Base-by-base conservation (phyloP, 116 monocot genomes). In the Papilionanthe hybrid region DNA sequence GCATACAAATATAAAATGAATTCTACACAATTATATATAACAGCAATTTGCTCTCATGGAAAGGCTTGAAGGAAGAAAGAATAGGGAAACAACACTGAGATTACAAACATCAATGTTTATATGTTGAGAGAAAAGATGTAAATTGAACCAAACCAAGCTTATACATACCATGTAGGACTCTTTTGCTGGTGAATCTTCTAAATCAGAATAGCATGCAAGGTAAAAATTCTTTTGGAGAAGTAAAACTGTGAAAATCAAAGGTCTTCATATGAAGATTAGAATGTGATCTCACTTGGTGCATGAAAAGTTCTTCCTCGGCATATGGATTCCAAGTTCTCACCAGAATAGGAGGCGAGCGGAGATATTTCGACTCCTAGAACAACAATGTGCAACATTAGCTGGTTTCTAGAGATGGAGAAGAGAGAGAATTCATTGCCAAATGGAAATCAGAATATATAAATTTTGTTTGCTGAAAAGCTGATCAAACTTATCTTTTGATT, bases 291-390 rank as follows among this genome's bases (percentile, higher is more conserved):
- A 37, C 96, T 83, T 4, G 96, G 96, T 20, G 93, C 93, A 83
- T 93, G 96, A 75, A 96, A 96, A 68, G 96, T 96, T 82, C 93
- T 89, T 72, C 93, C 96, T 47, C 93, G 93, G 78, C 96, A 93
- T 72, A 96, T 85, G 41, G 88, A 86, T 85, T 96, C 93, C 5
- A 96, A 86, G 72, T 93, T 93, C 76, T 96, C 96, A 72, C 93
- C 96, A 8, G 90, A 49, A 73, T 91, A 96, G 1, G 96, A 96
- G 78, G 81, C 88, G 65, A 96, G 81, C 22, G 93, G 96, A 27
- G 96, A 96, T 49, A 96, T 85, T 82, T 96, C 93, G 72, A 96
- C 96, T 60, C 96, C 96, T 96, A 72, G 7, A 25, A 41, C 77
- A 17, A 82, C 55, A 45, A 20, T 37, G 71, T 6, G 32, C 15